A percentile compares a stretch with the other conserved stretches of the same genome.
These are phyloP conservation scores for Mycena venus DNA, from an alignment of 768 basidiomycete genomes.

Conservation along the genomic window DNA sequence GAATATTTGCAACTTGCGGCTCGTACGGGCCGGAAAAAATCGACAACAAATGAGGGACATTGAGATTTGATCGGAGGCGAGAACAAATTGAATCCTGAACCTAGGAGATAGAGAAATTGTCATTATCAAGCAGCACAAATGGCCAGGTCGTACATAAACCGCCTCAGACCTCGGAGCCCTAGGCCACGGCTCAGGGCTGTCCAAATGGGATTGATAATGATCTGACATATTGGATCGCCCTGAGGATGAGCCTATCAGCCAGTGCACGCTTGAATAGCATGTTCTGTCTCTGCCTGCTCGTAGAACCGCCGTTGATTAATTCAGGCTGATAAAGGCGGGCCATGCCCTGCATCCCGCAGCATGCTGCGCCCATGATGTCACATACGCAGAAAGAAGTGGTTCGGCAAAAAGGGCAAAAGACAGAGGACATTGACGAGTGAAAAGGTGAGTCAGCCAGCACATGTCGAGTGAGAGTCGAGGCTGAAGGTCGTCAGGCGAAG, in stretches of 20 bases:
- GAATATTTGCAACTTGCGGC: too few relatives aligned
- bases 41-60: background rate
- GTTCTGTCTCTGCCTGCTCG: background rate
- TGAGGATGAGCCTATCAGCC: background rate
- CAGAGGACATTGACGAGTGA: background rate
- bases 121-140: background rate
- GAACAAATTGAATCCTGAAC: background rate
- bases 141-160: background rate
- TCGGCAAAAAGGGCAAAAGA: background rate
- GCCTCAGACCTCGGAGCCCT: background rate
- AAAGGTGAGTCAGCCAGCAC: background rate
- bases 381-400: background rate
- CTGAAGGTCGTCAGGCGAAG: too few relatives aligned
- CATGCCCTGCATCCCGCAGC: background rate
- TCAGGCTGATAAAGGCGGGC: background rate
- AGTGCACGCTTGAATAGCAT: constrained; percentile 1
- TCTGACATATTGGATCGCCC: background rate
- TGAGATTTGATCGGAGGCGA: background rate
- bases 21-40: background rate
- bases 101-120: background rate
- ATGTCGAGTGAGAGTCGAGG: background rate
- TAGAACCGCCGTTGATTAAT: background rate
- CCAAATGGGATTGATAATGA: constrained; percentile 11
- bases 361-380: background rate
- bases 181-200: background rate